Percentiles rank a stretch among this genome's conserved stretches.
Conservation (phyloP, 306 rosid genomes). For the Glycine soja region DNA sequence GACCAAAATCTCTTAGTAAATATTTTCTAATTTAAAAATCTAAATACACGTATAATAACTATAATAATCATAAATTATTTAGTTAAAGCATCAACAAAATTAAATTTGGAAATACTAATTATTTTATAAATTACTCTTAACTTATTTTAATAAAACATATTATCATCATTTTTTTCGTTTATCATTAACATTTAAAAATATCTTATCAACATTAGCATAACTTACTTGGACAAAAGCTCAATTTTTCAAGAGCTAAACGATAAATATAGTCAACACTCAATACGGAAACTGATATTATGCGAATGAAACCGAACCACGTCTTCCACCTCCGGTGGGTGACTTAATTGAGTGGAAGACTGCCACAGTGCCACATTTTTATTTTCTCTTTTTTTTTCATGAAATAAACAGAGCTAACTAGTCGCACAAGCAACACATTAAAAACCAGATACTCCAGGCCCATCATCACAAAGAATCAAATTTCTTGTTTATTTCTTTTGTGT, state of each 20-base stretch:
- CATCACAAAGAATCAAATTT: neutral
- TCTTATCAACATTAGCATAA: too few species aligned
- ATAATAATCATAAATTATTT: neutral
- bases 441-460: neutral
- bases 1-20: too few species aligned
- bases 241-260: neutral
- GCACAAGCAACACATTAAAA: neutral
- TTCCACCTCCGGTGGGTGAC: neutral
- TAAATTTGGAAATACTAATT: neutral
- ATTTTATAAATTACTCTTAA: neutral
- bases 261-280: neutral
- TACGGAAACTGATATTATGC: neutral
- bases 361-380: constrained; percentile 1
- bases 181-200: too few species aligned
- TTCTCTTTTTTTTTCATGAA: neutral
- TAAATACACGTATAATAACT: neutral
- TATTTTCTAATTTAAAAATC: too few species aligned
- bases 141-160: neutral
- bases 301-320: constrained; percentile 46
- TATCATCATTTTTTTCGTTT: neutral
- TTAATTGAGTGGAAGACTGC: constrained; percentile 30
- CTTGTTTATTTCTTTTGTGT: neutral
- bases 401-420: neutral
- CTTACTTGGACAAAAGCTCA: neutral
- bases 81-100: neutral